These are phyloP conservation scores for Leucocoprinus sp. DNA, from an alignment of 768 basidiomycete species.

Conservation along the genomic window DNA sequence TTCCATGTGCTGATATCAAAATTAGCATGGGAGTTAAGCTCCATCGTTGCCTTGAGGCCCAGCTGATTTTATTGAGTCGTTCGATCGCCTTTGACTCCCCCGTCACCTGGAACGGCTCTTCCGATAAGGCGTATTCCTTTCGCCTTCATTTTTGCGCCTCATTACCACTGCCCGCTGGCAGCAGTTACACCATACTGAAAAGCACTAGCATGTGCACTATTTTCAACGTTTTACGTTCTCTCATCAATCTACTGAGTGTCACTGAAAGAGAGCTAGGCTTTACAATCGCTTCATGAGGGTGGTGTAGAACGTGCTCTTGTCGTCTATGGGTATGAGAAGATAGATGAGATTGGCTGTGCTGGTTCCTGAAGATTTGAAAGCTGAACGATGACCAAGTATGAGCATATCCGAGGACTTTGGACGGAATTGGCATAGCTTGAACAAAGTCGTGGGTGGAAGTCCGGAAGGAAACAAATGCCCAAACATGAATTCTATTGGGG, in stretches of 20 bases:
- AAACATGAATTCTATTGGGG: constrained; percentile 53
- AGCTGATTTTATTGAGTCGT: constrained; percentile 81
- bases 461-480: constrained; percentile 74
- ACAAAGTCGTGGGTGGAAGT: constrained; percentile 61
- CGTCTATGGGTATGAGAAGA: constrained; percentile 84
- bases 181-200: constrained; percentile 78
- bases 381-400: constrained; percentile 49
- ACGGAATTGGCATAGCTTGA: constrained; percentile 58
- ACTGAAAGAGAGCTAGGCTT: constrained; percentile 73
- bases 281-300: constrained; percentile 53
- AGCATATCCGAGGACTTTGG: constrained; percentile 77
- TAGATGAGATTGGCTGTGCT: constrained; percentile 95
- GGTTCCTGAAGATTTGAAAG: constrained; percentile 81
- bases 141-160: constrained; percentile 87
- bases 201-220: constrained; percentile 87
- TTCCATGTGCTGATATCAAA: neutral
- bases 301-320: constrained; percentile 82
- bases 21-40: constrained; percentile 81
- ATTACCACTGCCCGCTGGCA: constrained; percentile 86
- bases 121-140: constrained; percentile 68
- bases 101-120: constrained; percentile 47
- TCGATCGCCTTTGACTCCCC: constrained; percentile 67
- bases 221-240: constrained; percentile 91
- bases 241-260: constrained; percentile 93
- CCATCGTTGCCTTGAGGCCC: constrained; percentile 94